A percentile compares a stretch with the other conserved stretches of the same genome.
Evolutionary conservation across 768 basidiomycete genomes (phyloP).

Genomic region (Hygrophorus pudorinus): DNA sequence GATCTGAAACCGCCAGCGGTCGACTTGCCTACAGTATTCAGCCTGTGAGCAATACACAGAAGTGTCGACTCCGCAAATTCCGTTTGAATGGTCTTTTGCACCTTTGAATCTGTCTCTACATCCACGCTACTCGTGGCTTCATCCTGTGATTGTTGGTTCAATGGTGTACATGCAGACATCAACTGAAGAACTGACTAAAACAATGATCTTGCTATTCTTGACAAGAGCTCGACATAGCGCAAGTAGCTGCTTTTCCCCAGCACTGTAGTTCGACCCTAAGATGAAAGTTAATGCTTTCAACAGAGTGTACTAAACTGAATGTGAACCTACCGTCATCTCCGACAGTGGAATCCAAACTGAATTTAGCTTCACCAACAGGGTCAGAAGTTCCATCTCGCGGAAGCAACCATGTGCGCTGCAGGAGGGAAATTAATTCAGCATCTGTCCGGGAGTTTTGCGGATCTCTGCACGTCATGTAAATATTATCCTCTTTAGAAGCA

Average conservation of each 20-base stretch:
- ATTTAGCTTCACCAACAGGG: slow-evolving; percentile 49
- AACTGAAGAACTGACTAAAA: slow-evolving; percentile 33
- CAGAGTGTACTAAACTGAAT: neutral
- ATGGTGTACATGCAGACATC: neutral
- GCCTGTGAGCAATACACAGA: too few species aligned
- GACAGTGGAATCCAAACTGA: slow-evolving; percentile 51
- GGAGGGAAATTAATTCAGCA: slow-evolving; percentile 49
- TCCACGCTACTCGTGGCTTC: slow-evolving; percentile 56
- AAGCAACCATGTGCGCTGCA: slow-evolving; percentile 53
- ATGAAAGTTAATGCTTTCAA: neutral
- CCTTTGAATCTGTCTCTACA: too few species aligned
- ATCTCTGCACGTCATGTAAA: slow-evolving; percentile 34
- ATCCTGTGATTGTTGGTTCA: slow-evolving; percentile 27
- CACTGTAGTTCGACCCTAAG: slow-evolving; percentile 50
- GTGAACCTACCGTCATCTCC: slow-evolving; percentile 49
- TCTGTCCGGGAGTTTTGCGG: slow-evolving; percentile 44
- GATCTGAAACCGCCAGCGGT: too few species aligned
- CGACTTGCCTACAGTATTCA: too few species aligned
- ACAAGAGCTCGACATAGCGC: slow-evolving; percentile 54
- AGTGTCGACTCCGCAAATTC: too few species aligned
- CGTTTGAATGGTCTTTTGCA: too few species aligned
- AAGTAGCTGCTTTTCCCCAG: slow-evolving; percentile 59
- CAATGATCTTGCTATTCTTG: slow-evolving; percentile 49
- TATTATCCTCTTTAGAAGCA: slow-evolving; percentile 32
- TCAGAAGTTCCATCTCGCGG: slow-evolving; percentile 36